Evolutionary conservation across 2,329 filamentous ascomycete genomes (phyloP), one percentile per base, ranked within the genome.

Genomic region (Colletotrichum sp.): DNA sequence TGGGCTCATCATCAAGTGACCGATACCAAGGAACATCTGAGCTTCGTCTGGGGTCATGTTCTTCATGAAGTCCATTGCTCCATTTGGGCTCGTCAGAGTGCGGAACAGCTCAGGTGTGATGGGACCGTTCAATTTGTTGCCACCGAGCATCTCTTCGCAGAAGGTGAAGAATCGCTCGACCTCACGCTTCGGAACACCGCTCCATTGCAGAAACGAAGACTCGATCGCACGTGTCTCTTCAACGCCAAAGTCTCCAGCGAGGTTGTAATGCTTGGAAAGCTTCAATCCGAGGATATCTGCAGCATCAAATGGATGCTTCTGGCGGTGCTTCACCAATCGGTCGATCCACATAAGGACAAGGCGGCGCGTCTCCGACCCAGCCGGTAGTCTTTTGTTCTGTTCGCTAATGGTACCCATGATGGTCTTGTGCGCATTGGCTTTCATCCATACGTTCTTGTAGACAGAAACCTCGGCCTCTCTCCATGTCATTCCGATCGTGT

Each of bases 371-470:
- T 76, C 73, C 13, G 70, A 74, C 8, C 73, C 73, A 12, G 55
- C 12, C 4, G 62, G 30, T 3, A 68, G 30, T 24, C 55, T 69
- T 63, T 63, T 62, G 24, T 74, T 62, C 16, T 52, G 28, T n/a
- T 39, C 63, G 30, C n/a, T 39, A 30, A 69, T 57, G 8, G 39
- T 28, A 8, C 52, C 60, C 62, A 76, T 64, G 26, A 69, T 44
- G 13, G 63, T 12, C 6, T 69, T 30, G 70, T 74, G 72, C 6
- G 52, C 26, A 21, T 55, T n/a, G 6, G n/a, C 44, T 18, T 26
- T 30, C 66, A 77, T 44, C 76, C 76, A 78, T 32, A 78, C 59
- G 44, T 65, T 67, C 36, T 68, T 39, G 67, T 71, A 78, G 7
- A 78, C 13, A 6, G 57, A 39, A 28, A 65, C 32, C 66, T 77